Percentiles rank a stretch among this genome's conserved stretches.
These are phyloP conservation scores for Fonsecaea nubica DNA, from an alignment of 2,329 filamentous ascomycete genomes.

Conservation along the genomic window DNA sequence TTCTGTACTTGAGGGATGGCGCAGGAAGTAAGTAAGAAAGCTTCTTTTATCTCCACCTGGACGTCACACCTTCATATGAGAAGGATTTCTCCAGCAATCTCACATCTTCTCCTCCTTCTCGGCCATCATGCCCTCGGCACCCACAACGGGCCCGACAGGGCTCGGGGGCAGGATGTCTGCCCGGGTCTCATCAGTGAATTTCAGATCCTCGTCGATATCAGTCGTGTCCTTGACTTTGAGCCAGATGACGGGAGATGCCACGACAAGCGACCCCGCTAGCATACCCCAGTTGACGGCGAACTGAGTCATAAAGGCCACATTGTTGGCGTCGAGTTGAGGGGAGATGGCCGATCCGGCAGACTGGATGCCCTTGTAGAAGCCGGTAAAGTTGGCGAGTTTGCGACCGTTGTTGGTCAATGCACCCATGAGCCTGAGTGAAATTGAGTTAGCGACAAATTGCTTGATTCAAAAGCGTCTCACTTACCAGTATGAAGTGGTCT, in stretches of 20 bases:
- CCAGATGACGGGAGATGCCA: conserved; percentile 78
- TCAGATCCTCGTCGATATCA: conserved; percentile 76
- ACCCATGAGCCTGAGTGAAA: conserved; percentile 73
- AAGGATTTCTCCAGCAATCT: neutral
- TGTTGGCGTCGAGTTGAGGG: conserved; percentile 69
- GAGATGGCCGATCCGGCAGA: conserved; percentile 77
- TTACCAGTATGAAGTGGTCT: conserved; percentile 87
- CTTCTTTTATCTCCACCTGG: neutral
- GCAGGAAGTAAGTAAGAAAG: neutral
- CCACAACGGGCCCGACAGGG: conserved; percentile 28
- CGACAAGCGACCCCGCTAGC: conserved; percentile 69
- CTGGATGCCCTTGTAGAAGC: conserved; percentile 83
- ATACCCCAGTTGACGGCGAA: conserved; percentile 75
- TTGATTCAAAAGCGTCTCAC: conserved; percentile 33
- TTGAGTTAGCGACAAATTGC: neutral
- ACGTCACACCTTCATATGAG: neutral
- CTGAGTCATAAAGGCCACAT: conserved; percentile 68
- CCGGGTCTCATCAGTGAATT: conserved; percentile 79
- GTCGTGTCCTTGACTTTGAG: conserved; percentile 78
- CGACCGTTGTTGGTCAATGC: conserved; percentile 84
- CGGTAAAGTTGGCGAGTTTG: conserved; percentile 82
- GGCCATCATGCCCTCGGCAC: conserved; percentile 30
- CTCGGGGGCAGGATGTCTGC: conserved; percentile 63
- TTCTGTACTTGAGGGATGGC: neutral
- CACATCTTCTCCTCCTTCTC: conserved; percentile 26